phyloP scores from a whole-genome alignment of 768 basidiomycete species.

The Pilatotrama ljubarskyi region DNA sequence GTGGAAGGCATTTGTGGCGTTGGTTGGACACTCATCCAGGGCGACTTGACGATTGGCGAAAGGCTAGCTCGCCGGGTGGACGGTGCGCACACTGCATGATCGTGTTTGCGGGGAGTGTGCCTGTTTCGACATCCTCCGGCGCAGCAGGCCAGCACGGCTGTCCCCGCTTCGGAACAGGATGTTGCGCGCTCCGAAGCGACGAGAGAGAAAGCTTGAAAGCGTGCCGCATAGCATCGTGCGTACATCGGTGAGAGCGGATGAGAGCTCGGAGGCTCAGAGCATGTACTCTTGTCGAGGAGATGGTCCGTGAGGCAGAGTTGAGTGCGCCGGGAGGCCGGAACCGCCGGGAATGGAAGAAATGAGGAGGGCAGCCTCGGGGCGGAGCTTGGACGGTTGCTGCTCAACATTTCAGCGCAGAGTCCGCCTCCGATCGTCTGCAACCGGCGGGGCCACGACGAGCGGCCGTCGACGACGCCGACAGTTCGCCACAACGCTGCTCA shows the following conservation, averaged over 20 bases:
- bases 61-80: background rate
- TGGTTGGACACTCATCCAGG: constrained; percentile 13
- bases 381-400: constrained; percentile 1
- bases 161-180: no score
- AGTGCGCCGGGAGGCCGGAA: background rate
- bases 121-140: background rate
- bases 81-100: background rate
- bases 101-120: background rate
- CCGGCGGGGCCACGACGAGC: background rate
- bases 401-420: constrained; percentile 1
- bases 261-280: no score
- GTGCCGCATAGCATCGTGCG: no score
- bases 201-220: no score
- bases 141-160: no score
- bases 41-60: background rate
- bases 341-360: constrained; percentile 1
- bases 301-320: background rate
- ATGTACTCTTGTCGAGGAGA: background rate
- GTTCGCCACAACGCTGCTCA: background rate
- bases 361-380: background rate
- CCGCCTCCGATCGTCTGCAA: background rate
- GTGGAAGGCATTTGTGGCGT: constrained; percentile 1
- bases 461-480: background rate
- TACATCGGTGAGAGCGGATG: no score
- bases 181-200: no score